Base-by-base conservation (phyloP, 1,139 yeast genomes). In the Yamadazyma taylorii region DNA sequence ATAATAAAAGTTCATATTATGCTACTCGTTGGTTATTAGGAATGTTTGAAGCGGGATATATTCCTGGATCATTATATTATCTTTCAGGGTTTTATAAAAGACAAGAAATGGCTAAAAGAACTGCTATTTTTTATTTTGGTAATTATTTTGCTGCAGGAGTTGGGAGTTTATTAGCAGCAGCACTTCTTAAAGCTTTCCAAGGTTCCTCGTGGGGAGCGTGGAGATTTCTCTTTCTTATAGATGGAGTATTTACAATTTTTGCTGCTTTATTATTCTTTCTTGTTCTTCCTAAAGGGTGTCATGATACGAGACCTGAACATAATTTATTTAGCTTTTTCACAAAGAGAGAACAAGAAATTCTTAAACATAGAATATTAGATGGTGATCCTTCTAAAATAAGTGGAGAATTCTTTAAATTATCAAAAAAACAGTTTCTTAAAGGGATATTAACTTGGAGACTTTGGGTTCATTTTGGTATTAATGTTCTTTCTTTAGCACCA, bases 41-140 rank as follows among this genome's bases (percentile, higher is more conserved):
- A 17, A 44, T 46, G 26, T 43, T 42, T 30, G 58, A 53, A 31
- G 41, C 45, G 34, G 56, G 56, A 2, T 51, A 53, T 34, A 47
- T 53, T 28, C 57, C 57, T 3, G 55, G 57, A 25, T 50, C 53
- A 13, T 51, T 53, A 23, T 53, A 42, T 39, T 53, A 53, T 42
- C 41, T 47, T 31, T 44, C 56, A n/a, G 45, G 47, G 9, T 53
- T 52, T 35, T 53, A 53, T 41, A 42, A 56, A 35, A 46, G 58
- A 42, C 31, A 45, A 14, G 58, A 53, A 30, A 46, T 53, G 31
- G 57, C 57, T 3, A 37, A 54, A 6, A 30, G 58, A 11, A 37
- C 51, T 15, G 52, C 56, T 6, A 36, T 52, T 5, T 51, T 51
- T 25, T 27, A 27, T 27, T 27, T 27, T 16, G 30, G 30, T 27